Percentiles rank a stretch among this genome's conserved stretches.
phyloP scores from a whole-genome alignment of 805 yeast genomes.

The Candida awuae region DNA sequence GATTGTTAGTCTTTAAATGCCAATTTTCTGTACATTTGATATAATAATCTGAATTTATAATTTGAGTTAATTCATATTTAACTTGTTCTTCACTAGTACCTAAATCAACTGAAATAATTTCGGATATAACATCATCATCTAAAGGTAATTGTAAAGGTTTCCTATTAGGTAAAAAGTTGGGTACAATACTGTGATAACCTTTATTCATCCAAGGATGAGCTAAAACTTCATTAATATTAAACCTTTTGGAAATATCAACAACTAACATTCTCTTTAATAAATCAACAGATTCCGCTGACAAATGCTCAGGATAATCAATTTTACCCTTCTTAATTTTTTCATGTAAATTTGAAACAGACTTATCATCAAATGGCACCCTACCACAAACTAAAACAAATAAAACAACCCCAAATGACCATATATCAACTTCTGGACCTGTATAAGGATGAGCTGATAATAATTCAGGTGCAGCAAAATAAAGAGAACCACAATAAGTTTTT shows the following conservation, averaged over 20 bases:
- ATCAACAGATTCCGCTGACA: slow-evolving; percentile 74
- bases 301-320: slow-evolving; percentile 81
- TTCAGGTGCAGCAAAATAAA: slow-evolving; percentile 98
- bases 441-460: slow-evolving; percentile 86
- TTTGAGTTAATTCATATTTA: slow-evolving; percentile 43
- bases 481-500: slow-evolving; percentile 93
- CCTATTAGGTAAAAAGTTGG: slow-evolving; percentile 69
- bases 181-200: slow-evolving; percentile 71
- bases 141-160: slow-evolving; percentile 66
- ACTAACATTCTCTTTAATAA: slow-evolving; percentile 83
- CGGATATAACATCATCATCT: slow-evolving; percentile 56
- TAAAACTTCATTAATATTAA: slow-evolving; percentile 67
- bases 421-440: slow-evolving; percentile 93
- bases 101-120: slow-evolving; percentile 72
- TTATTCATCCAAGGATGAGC: slow-evolving; percentile 92
- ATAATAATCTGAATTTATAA: slow-evolving; percentile 62
- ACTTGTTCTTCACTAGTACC: slow-evolving; percentile 54
- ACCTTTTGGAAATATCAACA: slow-evolving; percentile 79
- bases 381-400: slow-evolving; percentile 94
- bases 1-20: slow-evolving; percentile 35
- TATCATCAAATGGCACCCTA: slow-evolving; percentile 96
- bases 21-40: slow-evolving; percentile 53
- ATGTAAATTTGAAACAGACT: slow-evolving; percentile 82
- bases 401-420: slow-evolving; percentile 98
- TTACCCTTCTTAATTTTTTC: slow-evolving; percentile 88